Conservation (phyloP, 331 rosid genomes). For the Telfairia occidentalis region DNA sequence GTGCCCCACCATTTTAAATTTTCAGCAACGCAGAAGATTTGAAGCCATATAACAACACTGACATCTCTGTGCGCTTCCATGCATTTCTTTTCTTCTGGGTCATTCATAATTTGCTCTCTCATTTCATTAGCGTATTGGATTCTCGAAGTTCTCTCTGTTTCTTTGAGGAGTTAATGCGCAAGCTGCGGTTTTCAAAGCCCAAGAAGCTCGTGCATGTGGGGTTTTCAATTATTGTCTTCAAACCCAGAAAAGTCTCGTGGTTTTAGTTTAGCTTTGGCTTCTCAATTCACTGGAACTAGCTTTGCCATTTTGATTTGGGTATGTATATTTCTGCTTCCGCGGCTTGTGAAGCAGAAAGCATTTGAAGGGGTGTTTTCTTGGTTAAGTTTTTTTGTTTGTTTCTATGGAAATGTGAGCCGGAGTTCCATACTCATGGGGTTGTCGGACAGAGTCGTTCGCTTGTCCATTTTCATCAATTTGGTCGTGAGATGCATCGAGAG, state of each 20-base stretch:
- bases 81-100: not conserved
- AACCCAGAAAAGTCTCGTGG: not conserved
- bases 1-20: conserved; percentile 10
- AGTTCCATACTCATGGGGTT: not conserved
- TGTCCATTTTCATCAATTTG: not conserved
- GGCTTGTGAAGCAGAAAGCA: not conserved
- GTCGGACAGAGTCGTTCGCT: not conserved
- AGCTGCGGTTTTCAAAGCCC: not conserved
- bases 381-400: not conserved
- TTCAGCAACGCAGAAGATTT: not conserved
- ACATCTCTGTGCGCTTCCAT: not conserved
- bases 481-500: not conserved
- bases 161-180: conserved; percentile 1
- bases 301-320: conserved; percentile 2
- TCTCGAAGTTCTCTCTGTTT: not conserved
- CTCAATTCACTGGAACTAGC: not conserved
- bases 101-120: not conserved
- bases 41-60: not conserved
- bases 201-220: conserved; percentile 8
- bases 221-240: not conserved
- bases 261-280: conserved; percentile 6
- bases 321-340: not conserved
- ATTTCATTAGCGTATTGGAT: not conserved
- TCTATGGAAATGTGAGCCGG: not conserved
- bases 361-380: not conserved